Percentiles rank a stretch among this genome's conserved stretches.
These are phyloP conservation scores for Penicillium sp. DNA, from an alignment of 2,329 filamentous ascomycete species.

Conservation along the genomic window DNA sequence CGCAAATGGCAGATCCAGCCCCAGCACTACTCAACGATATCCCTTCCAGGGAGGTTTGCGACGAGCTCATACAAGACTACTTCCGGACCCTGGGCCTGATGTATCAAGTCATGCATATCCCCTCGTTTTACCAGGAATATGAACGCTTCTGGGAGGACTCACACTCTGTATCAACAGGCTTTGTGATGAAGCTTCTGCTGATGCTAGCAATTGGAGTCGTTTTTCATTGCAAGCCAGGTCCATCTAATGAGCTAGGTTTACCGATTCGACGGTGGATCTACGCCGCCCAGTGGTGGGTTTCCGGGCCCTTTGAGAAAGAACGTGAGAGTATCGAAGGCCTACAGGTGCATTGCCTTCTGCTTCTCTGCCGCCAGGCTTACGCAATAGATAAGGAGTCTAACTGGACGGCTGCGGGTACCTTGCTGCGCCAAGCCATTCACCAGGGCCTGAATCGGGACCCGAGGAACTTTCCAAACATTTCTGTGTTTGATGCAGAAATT, in stretches of 20 bases:
- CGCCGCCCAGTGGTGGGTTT: conserved; percentile 39
- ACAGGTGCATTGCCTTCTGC: conserved; percentile 37
- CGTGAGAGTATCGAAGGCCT: conserved; percentile 32
- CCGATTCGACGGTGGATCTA: conserved; percentile 31
- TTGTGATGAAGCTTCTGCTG: conserved; percentile 34
- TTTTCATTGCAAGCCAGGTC: conserved; percentile 22
- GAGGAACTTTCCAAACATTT: conserved; percentile 15
- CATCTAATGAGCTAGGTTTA: conserved; percentile 10
- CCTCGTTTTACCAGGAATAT: conserved; percentile 37
- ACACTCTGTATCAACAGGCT: conserved; percentile 13
- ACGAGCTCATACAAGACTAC: conserved; percentile 28
- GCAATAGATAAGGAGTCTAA: conserved; percentile 34
- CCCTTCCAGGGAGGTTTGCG: conserved; percentile 19
- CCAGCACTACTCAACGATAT: conserved; percentile 22
- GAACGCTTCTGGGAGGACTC: conserved; percentile 30
- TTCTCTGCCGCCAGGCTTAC: conserved; percentile 36
- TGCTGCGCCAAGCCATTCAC: conserved; percentile 32
- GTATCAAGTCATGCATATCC: conserved; percentile 37
- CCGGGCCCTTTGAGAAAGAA: conserved; percentile 35
- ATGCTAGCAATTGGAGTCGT: conserved; percentile 35
- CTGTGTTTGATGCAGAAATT: conserved; percentile 29
- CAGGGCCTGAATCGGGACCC: conserved; percentile 39
- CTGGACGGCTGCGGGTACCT: conserved; percentile 37
- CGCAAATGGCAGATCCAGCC: conserved; percentile 21
- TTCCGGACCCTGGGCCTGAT: conserved; percentile 33